Base-by-base conservation (phyloP, 768 basidiomycete species). In the Dendrothele bispora region DNA sequence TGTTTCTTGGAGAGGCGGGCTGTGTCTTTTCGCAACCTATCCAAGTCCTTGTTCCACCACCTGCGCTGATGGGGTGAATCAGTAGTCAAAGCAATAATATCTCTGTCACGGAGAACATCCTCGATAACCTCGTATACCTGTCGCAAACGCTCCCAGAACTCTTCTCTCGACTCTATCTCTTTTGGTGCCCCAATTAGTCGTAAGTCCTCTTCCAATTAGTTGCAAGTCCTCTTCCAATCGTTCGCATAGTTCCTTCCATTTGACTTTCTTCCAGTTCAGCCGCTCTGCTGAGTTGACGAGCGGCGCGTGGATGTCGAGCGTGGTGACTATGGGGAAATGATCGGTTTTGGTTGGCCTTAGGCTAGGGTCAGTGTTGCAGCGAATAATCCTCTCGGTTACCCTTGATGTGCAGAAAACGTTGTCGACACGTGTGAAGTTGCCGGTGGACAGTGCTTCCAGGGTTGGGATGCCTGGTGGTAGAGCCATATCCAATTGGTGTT, bases 401-500 rank as follows among this genome's bases (percentile, higher is more conserved):
- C 14, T n/a, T 7, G 35, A 21, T 37, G 35, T 37, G 15, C 35
- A 37, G 21, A 22, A 41, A 6, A 41, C 40, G 40, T 41, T 41
- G 40, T 41, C 40, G 7, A 27, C 21, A 7, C 40, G 18, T 4
- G 40, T 22, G n/a, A 22, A n/a, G 43, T 67, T 67, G n/a, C 52
- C 52, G n/a, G 58, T 57, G 3, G 20, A 18, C 2, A 41, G 46
- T 0, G 52, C 40, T 43, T 52, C 21, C 0, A 68, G 57, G 0
- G 61, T 71, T 8, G 59, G 65, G 4, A 63, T 46, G 17, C 49
- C 56, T 32, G 58, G 52, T 2, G 60, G 63, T 3, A 73, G 57
- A 0, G 56, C 55, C 62, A 63, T 59, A 4, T 51, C 45, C 60
- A 71, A 58, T 15, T 55, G 46, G 18, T 57, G 47, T 0, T 58